Base-by-base conservation (phyloP, 208 protist species). In the Leishmania tropica region DNA sequence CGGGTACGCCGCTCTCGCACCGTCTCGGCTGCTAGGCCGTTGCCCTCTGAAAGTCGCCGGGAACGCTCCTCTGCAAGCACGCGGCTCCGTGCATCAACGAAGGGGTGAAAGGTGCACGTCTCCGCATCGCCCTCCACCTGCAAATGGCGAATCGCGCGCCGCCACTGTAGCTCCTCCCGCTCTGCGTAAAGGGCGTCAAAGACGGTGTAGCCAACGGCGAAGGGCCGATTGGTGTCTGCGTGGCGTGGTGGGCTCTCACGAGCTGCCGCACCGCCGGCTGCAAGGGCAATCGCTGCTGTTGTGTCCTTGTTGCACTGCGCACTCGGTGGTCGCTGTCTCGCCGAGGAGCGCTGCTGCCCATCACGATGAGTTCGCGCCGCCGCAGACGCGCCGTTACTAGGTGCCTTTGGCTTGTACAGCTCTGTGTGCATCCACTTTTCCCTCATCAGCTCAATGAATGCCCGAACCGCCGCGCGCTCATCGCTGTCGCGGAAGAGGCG, bases 401-500 rank as follows among this genome's bases (percentile, higher is more conserved):
- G 15, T 31, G 82, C 54, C 45, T 76, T 79, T 19, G 85, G 81
- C 62, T 83, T 74, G 54, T 83, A 88, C 24, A 89, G 76, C 40
- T 87, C 83, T 8, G 53, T 65, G 42, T 83, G 60, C 67, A 88
- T 83, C 24, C 83, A 76, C 58, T 88, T 83, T 53, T 88, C 71
- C 75, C 80, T 78, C 71, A 88, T 87, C 62, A 88, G 58, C 53
- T 72, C 70, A 37, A 90, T 58, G 47, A 89, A 54, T 47, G 80
- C 83, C 21, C 82, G 83, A 78, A 81, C 74, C 28, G 83, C 64
- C 80, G 75, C 83, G 42, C 85, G 80, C 56, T 83, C 79, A 74
- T 71, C 47, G 21, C 83, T 71, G 76, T 90, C 85, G 17, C 87
- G 79, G 80, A 86, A 90, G 28, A 93, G 81, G 5, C 89, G 85